phyloP scores from a whole-genome alignment of 805 yeast species.

The Saturnispora sekii region DNA sequence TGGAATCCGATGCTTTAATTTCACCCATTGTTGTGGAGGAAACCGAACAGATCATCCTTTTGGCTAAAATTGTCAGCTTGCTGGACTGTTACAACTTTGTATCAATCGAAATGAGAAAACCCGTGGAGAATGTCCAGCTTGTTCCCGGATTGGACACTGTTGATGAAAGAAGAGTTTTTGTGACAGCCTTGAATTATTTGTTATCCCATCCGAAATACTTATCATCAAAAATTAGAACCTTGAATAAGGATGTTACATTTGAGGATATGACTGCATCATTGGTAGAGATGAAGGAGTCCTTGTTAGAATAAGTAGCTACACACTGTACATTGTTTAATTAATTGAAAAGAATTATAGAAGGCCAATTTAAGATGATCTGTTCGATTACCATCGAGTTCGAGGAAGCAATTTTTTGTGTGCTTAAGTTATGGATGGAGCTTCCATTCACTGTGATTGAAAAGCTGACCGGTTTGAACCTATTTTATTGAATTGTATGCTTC shows the following conservation, averaged over 20 bases:
- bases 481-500: too few species aligned
- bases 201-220: constrained; percentile 82
- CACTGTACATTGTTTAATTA: too few species aligned
- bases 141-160: constrained; percentile 56
- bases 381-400: too few species aligned
- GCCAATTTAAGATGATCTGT: too few species aligned
- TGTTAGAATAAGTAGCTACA: constrained; percentile 17
- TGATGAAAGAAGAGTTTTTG: constrained; percentile 49
- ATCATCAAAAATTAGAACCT: constrained; percentile 55
- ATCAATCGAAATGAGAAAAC: constrained; percentile 13
- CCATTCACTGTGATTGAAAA: too few species aligned
- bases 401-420: too few species aligned
- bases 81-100: constrained; percentile 45
- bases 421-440: too few species aligned
- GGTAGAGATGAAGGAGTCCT: constrained; percentile 39
- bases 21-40: constrained; percentile 46
- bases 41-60: constrained; percentile 55
- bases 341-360: too few species aligned
- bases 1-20: constrained; percentile 37
- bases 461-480: too few species aligned
- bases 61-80: constrained; percentile 47
- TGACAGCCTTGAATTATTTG: constrained; percentile 55
- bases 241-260: constrained; percentile 45
- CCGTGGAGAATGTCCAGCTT: constrained; percentile 16
- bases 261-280: constrained; percentile 41